Conservation (phyloP, 2,329 filamentous ascomycete species). For the Coniochaeta prunicola region DNA sequence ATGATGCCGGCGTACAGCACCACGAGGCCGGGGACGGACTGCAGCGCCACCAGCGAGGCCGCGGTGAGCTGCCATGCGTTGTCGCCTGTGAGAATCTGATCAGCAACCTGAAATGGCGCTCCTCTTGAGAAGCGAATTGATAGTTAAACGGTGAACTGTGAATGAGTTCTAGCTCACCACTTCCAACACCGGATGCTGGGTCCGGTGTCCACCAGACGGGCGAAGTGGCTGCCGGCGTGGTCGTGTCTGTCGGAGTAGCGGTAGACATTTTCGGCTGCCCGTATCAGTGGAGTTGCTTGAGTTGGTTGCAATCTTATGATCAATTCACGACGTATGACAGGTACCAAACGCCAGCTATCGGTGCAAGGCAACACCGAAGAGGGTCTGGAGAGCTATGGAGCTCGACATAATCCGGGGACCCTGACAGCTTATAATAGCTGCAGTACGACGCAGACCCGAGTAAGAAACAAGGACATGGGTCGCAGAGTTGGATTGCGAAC, state of each 20-base stretch:
- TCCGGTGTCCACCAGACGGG: slow-evolving; percentile 8
- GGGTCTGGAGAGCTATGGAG: background rate
- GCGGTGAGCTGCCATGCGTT: slow-evolving; percentile 47
- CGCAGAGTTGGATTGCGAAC: background rate
- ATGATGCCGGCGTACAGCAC: slow-evolving; percentile 41
- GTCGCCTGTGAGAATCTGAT: slow-evolving; percentile 27
- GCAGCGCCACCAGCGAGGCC: slow-evolving; percentile 38
- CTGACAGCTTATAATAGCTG: background rate
- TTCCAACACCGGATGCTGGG: slow-evolving; percentile 5
- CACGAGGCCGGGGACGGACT: slow-evolving; percentile 40
- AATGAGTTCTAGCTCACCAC: slow-evolving; percentile 1
- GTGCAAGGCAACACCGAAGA: background rate
- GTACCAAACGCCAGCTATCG: background rate
- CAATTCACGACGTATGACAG: background rate
- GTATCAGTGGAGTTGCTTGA: background rate
- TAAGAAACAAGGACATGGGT: background rate
- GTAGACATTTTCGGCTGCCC: slow-evolving; percentile 2
- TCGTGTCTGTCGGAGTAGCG: background rate
- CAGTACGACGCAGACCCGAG: background rate
- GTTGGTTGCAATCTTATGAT: background rate
- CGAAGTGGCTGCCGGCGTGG: background rate
- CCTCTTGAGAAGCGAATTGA: background rate
- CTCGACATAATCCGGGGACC: background rate
- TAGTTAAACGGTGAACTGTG: background rate
- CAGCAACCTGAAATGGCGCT: background rate